Evolutionary conservation across 2,329 filamentous ascomycete genomes (phyloP), one percentile per base, ranked within the genome.

Genomic region (Cladosporium sp.): DNA sequence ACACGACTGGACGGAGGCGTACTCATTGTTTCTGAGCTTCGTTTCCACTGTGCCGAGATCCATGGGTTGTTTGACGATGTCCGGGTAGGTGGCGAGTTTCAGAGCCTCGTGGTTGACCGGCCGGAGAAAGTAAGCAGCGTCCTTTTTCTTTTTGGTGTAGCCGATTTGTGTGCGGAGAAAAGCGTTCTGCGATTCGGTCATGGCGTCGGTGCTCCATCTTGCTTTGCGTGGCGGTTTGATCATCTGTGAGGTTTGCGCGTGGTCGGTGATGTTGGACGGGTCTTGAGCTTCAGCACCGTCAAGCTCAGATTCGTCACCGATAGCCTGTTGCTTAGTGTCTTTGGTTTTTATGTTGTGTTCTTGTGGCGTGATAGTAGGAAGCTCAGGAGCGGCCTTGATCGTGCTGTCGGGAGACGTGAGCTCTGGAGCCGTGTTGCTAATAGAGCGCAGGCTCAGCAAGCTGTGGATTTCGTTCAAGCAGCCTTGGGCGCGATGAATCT

Each of bases 131-230:
- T 89, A 85, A 8, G 80, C 79, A 1, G 94, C 91, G 66, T 89
- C 87, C 75, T 93, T 92, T 56, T 92, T 93, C 79, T 96, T 95
- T 81, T 96, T 96, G 64, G 94, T 84, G 60, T 89, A 88, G 34
- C 88, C 89, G 58, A 94, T 80, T 32, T 89, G 84, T 67, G 87
- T 86, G 36, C 89, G 80, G 49, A 91, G 82, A 70, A 88, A 88
- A 61, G 85, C 86, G 64, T 82, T 83, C 70, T 91, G 87, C 63
- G 83, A 82, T 0, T 79, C 72, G 1, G 88, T 88, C 62, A 92
- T 85, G 1, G 80, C 76, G 56, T 81, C 70, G 16, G 72, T 79
- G 59, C 77, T 76, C 69, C 75, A 70, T 70, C 72, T 34, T 13
- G 51, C 26, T 54, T 28, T 28, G 10, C 51, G 51, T n/a, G 51